Base-by-base conservation (phyloP, 75 land plant genomes). In the Pinus albicaulis region DNA sequence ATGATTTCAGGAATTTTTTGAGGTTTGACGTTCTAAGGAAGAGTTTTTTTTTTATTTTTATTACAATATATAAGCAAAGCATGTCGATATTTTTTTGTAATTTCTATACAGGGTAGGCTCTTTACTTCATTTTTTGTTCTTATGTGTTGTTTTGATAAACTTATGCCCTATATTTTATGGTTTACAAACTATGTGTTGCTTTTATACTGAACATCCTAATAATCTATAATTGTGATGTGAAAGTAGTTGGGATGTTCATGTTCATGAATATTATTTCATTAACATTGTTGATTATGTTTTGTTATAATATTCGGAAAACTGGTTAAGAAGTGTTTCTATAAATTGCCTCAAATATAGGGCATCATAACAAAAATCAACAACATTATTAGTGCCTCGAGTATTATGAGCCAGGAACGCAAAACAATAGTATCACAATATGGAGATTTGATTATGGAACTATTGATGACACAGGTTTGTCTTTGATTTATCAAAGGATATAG, bases 321-420 rank as follows among this genome's bases (percentile, higher is more conserved):
- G 11, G 24, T 41, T 76, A 14, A 61, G 7, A 34, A 36, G 28
- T 52, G 3, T 20, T 60, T 76, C 17, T 79, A 69, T 19, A 38
- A 19, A 36, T 38, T 41, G 48, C 59, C 76, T 59, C 41, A 19
- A 22, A 57, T n/a, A 11, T 77, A 88, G 90, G 82, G 83, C 5
- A 78, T 89, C 20, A 68, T 87, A 26, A 71, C 91, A 44, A 76
- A 87, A 73, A 77, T 89, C 79, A 89, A 89, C 63, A 71, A 81
- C n/a, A 86, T 79, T 20, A 89, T 89, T 53, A 89, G 90, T 25
- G 91, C 89, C 55, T 77, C 80, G 16, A 86, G 91, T 56, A 36
- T 89, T 25, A 63, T 87, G 16, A 87, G 86, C 56, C 55, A 65
- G 63, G 89, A 87, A 76, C 87, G 89, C 52, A 89, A 89, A 63